Conservation (phyloP, 2,329 filamentous ascomycete genomes). For the Spiromastix sp. region DNA sequence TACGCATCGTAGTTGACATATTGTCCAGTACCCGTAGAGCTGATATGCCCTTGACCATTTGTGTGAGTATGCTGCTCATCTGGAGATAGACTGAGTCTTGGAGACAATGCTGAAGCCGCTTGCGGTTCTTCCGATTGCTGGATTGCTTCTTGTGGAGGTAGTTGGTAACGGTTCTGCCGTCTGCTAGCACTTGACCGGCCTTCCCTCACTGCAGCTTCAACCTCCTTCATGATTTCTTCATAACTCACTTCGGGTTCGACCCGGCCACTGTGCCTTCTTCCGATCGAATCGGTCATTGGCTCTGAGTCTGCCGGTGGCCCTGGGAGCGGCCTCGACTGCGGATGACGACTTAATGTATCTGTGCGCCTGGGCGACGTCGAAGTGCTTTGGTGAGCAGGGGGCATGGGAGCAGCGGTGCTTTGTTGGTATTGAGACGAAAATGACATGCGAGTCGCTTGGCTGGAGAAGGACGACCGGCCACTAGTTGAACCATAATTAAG, state of each 20-base stretch:
- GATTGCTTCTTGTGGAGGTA: constrained; percentile 11
- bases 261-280: constrained; percentile 16
- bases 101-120: constrained; percentile 19
- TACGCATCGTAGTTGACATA: constrained; percentile 39
- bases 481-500: constrained; percentile 17
- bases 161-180: constrained; percentile 17
- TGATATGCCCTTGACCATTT: constrained; percentile 39
- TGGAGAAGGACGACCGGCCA: constrained; percentile 17
- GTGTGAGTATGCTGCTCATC: constrained; percentile 36
- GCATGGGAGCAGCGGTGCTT: constrained; percentile 33
- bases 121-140: constrained; percentile 12
- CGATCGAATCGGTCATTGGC: constrained; percentile 13
- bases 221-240: constrained; percentile 48
- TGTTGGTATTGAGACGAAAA: constrained; percentile 16
- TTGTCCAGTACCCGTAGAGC: constrained; percentile 33
- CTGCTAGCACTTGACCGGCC: constrained; percentile 15
- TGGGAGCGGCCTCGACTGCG: constrained; percentile 48
- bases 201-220: constrained; percentile 43
- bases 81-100: constrained; percentile 24
- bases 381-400: constrained; percentile 42
- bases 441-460: constrained; percentile 15
- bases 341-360: constrained; percentile 46
- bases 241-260: constrained; percentile 35
- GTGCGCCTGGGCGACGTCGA: constrained; percentile 41
- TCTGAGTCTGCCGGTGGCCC: constrained; percentile 43